A percentile compares a stretch with the other conserved stretches of the same genome.
These are phyloP conservation scores for Dryas alaskensis DNA, from an alignment of 306 rosid species.

Conservation along the genomic window DNA sequence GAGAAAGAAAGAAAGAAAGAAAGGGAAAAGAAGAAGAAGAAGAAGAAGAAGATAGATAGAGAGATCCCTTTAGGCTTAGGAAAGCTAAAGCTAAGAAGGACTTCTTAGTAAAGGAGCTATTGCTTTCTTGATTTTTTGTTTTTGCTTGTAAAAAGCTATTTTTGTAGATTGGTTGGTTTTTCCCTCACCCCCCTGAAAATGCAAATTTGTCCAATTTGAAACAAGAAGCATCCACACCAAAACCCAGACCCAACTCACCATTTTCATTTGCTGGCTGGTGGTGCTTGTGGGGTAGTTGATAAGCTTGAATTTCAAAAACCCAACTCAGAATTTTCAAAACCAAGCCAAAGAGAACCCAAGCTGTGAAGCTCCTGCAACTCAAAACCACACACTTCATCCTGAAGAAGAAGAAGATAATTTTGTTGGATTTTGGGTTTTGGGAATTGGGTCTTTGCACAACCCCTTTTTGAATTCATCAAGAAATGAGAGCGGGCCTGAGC, in stretches of 20 bases:
- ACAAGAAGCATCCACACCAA: slow-evolving; percentile 40
- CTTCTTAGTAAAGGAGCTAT: slow-evolving; percentile 7
- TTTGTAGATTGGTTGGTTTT: slow-evolving; percentile 35
- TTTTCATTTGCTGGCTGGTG: slow-evolving; percentile 34
- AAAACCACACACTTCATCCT: background rate
- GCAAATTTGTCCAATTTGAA: slow-evolving; percentile 58
- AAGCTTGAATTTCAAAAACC: slow-evolving; percentile 13
- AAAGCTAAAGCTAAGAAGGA: slow-evolving; percentile 9
- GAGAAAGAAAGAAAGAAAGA: slow-evolving; percentile 4
- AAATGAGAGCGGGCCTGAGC: slow-evolving; percentile 95
- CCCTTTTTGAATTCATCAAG: slow-evolving; percentile 13
- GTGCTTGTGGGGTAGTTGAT: slow-evolving; percentile 7
- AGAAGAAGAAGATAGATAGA: background rate
- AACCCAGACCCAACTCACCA: slow-evolving; percentile 22
- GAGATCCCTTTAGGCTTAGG: slow-evolving; percentile 30
- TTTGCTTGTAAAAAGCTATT: slow-evolving; percentile 45
- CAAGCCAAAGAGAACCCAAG: background rate
- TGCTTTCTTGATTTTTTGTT: slow-evolving; percentile 30
- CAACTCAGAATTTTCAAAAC: background rate
- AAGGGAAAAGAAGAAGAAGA: background rate
- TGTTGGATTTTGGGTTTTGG: background rate
- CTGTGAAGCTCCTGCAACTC: background rate
- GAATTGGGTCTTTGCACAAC: background rate
- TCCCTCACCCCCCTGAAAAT: slow-evolving; percentile 35
- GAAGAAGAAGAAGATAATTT: no score